Conservation (phyloP, 495 filamentous ascomycete species). For the Amphirosellinia nigrospora region DNA sequence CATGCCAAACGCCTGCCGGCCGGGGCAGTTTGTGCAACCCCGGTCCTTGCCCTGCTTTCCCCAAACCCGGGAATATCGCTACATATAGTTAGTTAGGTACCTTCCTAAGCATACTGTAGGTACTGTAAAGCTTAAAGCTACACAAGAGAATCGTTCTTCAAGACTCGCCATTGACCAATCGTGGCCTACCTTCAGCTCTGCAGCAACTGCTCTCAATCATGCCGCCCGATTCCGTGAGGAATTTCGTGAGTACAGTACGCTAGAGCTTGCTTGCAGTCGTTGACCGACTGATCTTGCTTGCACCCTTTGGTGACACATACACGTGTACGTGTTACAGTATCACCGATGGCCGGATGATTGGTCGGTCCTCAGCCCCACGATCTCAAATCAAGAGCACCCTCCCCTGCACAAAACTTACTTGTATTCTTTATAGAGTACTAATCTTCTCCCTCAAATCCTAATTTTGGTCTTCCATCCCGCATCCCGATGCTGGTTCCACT, state of each 20-base stretch:
- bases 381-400: slow-evolving; percentile 16
- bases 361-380: slow-evolving; percentile 12
- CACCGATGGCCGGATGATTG: slow-evolving; percentile 5
- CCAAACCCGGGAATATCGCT: not conserved
- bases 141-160: not conserved
- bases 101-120: too few species aligned
- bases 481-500: not conserved
- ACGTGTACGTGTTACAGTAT: not conserved
- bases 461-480: not conserved
- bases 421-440: slow-evolving; percentile 9
- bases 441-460: not conserved
- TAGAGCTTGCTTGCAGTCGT: not conserved
- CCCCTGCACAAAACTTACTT: slow-evolving; percentile 14
- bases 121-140: not conserved
- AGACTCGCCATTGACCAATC: not conserved
- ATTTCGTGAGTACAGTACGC: too few species aligned
- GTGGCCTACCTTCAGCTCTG: not conserved
- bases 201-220: not conserved
- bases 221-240: not conserved
- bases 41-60: not conserved
- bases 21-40: not conserved
- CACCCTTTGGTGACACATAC: not conserved
- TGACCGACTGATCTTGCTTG: not conserved
- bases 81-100: slow-evolving; percentile 3
- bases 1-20: not conserved